phyloP scores from a whole-genome alignment of 208 protist species.

The Acanthamoeba royreba region DNA sequence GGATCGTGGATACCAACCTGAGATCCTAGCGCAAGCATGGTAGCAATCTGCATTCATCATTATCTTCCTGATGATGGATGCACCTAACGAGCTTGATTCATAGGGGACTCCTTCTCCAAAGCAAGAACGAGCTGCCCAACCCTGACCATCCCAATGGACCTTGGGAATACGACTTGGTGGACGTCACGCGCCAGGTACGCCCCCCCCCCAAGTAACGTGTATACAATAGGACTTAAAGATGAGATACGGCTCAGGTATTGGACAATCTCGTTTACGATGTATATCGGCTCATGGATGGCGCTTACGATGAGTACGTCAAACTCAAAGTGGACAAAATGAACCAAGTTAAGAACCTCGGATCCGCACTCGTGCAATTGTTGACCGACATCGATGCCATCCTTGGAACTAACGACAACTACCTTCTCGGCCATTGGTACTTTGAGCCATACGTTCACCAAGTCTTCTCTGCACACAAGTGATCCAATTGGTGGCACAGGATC shows the following conservation, averaged over 20 bases:
- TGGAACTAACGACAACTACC: slow-evolving; percentile 57
- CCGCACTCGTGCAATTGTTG: not conserved
- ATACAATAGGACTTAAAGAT: not conserved
- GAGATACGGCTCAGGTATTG: not conserved
- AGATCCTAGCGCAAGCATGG: not conserved
- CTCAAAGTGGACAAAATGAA: slow-evolving; percentile 38
- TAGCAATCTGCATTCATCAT: too few species aligned
- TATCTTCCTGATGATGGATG: too few species aligned
- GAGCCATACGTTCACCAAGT: too few species aligned
- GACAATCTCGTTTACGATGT: slow-evolving; percentile 19
- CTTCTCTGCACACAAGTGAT: not conserved
- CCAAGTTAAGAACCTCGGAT: not conserved
- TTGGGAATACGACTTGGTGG: slow-evolving; percentile 71
- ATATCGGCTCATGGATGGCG: not conserved
- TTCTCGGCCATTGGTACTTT: slow-evolving; percentile 69
- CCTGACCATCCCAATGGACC: not conserved
- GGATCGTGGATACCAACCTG: not conserved
- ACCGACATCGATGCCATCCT: slow-evolving; percentile 67
- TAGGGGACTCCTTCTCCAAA: not conserved
- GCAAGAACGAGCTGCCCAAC: not conserved
- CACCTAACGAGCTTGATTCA: too few species aligned
- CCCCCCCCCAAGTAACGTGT: not conserved
- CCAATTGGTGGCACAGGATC: not conserved
- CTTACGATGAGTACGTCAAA: not conserved
- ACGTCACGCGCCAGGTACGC: slow-evolving; percentile 62